Conservation (phyloP, 1,284 basidiomycete species). For the Rhodofomes roseus region DNA sequence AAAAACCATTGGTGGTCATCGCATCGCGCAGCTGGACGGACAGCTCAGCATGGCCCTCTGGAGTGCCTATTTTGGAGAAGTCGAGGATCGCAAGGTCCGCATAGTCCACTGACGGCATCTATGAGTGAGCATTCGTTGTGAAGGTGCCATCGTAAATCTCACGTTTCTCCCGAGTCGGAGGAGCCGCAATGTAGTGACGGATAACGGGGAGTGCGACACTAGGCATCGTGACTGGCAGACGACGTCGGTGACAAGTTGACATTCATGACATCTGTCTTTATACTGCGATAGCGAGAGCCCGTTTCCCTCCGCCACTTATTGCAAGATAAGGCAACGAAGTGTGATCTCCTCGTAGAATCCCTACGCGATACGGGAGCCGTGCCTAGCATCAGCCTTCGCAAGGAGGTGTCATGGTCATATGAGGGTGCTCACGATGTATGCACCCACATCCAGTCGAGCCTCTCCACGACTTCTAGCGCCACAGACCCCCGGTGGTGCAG, state of each 20-base stretch:
- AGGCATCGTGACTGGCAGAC: neutral
- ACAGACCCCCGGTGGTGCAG: no score
- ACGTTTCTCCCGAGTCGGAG: constrained; percentile 22
- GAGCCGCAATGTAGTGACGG: constrained; percentile 20
- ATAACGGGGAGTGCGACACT: constrained; percentile 6
- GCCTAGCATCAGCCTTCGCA: neutral
- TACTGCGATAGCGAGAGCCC: neutral
- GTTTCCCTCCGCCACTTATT: neutral
- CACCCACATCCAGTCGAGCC: no score
- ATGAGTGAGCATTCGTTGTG: constrained; percentile 2
- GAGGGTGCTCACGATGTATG: neutral
- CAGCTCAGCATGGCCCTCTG: constrained; percentile 39
- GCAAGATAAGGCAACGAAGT: neutral
- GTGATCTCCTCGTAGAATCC: no score
- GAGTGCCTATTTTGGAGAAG: constrained; percentile 46
- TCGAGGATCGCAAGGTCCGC: constrained; percentile 68
- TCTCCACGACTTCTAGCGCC: no score
- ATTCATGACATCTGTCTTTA: no score
- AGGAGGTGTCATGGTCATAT: neutral
- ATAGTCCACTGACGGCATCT: constrained; percentile 55
- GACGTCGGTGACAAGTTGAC: no score
- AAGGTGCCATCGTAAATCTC: constrained; percentile 12
- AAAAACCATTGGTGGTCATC: constrained; percentile 59
- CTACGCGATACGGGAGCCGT: neutral
- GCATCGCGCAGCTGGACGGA: constrained; percentile 50